A percentile compares a stretch with the other conserved stretches of the same genome.
These are phyloP conservation scores for Aspergillus viridinutans DNA, from an alignment of 2,329 filamentous ascomycete genomes.

Conservation along the genomic window DNA sequence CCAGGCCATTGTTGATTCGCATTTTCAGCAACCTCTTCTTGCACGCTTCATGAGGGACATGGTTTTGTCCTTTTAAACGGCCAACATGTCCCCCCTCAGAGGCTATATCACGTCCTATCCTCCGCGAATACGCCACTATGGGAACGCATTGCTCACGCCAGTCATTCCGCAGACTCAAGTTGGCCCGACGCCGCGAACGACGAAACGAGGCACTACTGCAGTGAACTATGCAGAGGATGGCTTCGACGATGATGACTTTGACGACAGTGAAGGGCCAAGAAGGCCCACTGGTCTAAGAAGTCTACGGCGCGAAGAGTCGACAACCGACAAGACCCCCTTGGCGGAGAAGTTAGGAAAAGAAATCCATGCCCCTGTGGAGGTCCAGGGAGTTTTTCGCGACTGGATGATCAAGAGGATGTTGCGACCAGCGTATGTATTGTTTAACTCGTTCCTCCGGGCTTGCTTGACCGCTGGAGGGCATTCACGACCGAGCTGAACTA, in stretches of 20 bases:
- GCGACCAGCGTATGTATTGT: conserved; percentile 39
- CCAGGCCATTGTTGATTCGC: not conserved
- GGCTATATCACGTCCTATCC: conserved; percentile 89
- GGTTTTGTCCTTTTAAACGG: conserved; percentile 28
- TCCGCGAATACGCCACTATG: conserved; percentile 82
- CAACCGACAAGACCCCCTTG: conserved; percentile 59
- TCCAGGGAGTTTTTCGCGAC: conserved; percentile 89
- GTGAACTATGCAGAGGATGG: conserved; percentile 98
- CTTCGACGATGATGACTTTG: conserved; percentile 68
- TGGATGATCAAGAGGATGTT: conserved; percentile 77
- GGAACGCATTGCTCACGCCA: conserved; percentile 85
- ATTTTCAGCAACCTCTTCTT: conserved; percentile 14
- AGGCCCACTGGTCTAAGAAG: conserved; percentile 77
- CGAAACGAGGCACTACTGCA: conserved; percentile 91
- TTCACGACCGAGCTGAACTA: conserved; percentile 17
- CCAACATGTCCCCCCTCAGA: conserved; percentile 62
- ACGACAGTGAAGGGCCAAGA: conserved; percentile 63
- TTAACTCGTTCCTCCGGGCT: conserved; percentile 2
- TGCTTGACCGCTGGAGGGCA: conserved; percentile 3
- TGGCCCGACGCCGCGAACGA: conserved; percentile 72
- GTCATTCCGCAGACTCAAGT: conserved; percentile 67
- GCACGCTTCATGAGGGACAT: conserved; percentile 30
- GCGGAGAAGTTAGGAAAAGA: conserved; percentile 81
- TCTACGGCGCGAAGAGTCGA: conserved; percentile 69
- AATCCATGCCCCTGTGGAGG: conserved; percentile 68